Evolutionary conservation across 441 rosid species (phyloP), one percentile per base, ranked within the genome.

Genomic region (Pelargonium fulgidum): DNA sequence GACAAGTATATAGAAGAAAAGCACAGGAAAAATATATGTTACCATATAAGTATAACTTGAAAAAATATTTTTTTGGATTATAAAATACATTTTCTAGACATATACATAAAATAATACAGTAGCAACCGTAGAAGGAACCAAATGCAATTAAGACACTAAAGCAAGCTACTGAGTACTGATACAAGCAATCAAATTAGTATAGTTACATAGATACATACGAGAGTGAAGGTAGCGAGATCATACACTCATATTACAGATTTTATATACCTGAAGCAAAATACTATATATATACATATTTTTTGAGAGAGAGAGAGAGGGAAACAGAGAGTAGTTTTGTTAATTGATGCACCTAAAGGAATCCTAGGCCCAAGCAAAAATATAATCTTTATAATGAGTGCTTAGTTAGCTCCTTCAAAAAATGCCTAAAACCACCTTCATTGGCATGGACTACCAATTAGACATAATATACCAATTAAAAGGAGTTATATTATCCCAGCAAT

Each of bases 1-100:
- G 80, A 82, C 63, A 82, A 75, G 76, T 77, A 77, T 83, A 82
- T 79, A 76, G 68, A 72, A 48, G 63, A 76, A 80, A 73, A 48
- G 16, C 33, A 81, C 20, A 71, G 56, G 69, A 74, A 77, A 81
- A 61, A 77, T 81, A 76, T 72, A 76, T 62, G 81, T 78, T 80
- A 81, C 71, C 72, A 59, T 68, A 73, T 78, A 82, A 75, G 68
- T 78, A 78, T 36, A 41, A 67, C 54, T 67, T 56, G 64, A 70
- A 77, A 77, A 66, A 17, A 70, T 69, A 44, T 76, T 68, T 74
- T 26, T 26, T 26, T 71, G 64, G 70, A 50, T 5, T 56, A 72
- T 11, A 39, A 68, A 77, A 24, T 70, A 76, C 11, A 68, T 44
- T 52, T 17, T 75, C 50, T 24, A 72, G 19, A 64, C 66, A 69